Conservation (phyloP, 495 filamentous ascomycete genomes). For the Cercophora samala region DNA sequence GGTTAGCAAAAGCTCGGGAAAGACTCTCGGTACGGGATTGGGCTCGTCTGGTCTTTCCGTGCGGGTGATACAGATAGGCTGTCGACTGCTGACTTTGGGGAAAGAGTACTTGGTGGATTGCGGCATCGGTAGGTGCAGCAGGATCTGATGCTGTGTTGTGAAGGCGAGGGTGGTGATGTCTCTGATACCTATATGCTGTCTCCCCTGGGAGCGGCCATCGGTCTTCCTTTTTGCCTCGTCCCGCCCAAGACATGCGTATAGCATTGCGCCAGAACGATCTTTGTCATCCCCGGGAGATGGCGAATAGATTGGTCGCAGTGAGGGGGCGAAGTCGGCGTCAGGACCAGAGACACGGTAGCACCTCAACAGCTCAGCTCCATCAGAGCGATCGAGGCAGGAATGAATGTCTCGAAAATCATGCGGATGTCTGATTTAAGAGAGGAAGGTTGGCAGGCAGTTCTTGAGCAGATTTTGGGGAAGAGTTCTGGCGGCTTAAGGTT, state of each 20-base stretch:
- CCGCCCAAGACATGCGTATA: not conserved
- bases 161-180: not conserved
- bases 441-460: not conserved
- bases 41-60: not conserved
- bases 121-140: conserved; percentile 10
- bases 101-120: not conserved
- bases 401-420: not conserved
- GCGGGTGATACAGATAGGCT: not conserved
- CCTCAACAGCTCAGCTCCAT: not conserved
- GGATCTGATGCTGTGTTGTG: conserved; percentile 18
- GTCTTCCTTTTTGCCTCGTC: not conserved
- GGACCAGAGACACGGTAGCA: not conserved
- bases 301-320: not conserved
- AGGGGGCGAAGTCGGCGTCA: not conserved
- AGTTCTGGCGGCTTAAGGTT: not conserved
- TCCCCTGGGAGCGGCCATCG: not conserved
- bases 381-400: not conserved
- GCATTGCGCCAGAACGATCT: not conserved
- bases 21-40: not conserved
- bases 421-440: not conserved
- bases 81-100: not conserved
- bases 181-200: not conserved
- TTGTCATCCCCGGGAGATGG: not conserved
- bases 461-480: not conserved
- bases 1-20: not conserved